Conservation (phyloP, 345 rosid species). For the Melaleuca alternifolia region DNA sequence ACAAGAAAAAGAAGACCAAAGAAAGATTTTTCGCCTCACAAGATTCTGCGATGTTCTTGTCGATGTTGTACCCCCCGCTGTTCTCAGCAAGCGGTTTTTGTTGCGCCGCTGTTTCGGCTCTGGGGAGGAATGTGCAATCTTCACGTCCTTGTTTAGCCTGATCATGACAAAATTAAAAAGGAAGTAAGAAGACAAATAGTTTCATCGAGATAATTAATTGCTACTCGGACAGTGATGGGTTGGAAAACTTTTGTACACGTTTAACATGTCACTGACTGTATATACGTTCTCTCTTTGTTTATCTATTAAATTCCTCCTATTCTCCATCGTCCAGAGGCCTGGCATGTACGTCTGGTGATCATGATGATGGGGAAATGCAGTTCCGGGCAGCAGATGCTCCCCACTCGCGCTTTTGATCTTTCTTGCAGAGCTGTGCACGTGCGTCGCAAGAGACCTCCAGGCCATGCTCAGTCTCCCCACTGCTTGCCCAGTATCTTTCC, state of each 20-base stretch:
- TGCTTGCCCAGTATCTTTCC: background rate
- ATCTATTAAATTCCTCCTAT: too few relatives aligned
- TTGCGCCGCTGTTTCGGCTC: background rate
- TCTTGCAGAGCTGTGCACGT: background rate
- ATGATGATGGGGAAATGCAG: background rate
- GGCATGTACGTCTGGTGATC: background rate
- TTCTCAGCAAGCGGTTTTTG: background rate
- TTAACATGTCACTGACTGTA: background rate
- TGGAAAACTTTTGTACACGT: background rate
- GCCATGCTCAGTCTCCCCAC: background rate
- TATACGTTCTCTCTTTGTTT: background rate
- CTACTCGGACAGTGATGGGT: background rate
- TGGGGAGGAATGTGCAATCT: background rate
- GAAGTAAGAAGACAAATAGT: background rate
- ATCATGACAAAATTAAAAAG: background rate
- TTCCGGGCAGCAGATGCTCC: background rate
- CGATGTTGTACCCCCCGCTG: background rate
- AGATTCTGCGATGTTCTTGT: background rate
- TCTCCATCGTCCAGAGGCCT: too few relatives aligned
- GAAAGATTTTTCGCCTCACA: background rate
- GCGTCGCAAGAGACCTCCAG: background rate
- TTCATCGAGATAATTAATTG: background rate
- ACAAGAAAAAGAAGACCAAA: background rate
- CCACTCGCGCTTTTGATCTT: background rate
- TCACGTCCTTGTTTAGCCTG: background rate